These are phyloP conservation scores for Dujonia santamariae DNA, from an alignment of 1,139 yeast genomes.

Conservation along the genomic window DNA sequence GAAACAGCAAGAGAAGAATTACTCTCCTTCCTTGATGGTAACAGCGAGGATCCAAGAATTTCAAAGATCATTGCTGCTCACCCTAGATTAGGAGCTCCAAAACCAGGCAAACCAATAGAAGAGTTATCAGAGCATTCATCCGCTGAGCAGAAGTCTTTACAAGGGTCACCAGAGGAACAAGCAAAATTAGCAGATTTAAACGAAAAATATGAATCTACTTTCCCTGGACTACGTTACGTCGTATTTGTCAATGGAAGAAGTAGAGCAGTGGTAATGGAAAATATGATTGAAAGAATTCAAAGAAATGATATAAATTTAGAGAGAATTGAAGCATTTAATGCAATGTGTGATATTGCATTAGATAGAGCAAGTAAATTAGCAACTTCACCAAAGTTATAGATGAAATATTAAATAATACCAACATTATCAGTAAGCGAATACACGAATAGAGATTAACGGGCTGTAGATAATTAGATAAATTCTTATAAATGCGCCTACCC, in stretches of 20 bases:
- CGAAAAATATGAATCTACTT: constrained; percentile 57
- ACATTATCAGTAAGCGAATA: too few species aligned
- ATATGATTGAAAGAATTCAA: constrained; percentile 61
- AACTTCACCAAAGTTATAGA: constrained; percentile 1
- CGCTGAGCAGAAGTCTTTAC: constrained; percentile 67
- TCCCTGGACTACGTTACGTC: constrained; percentile 86
- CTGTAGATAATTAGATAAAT: too few species aligned
- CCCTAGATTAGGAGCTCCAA: constrained; percentile 78
- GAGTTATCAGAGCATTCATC: constrained; percentile 63
- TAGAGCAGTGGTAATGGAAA: constrained; percentile 59
- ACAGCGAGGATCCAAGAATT: constrained; percentile 29
- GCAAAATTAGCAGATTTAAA: constrained; percentile 51
- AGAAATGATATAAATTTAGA: constrained; percentile 54
- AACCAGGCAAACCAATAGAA: constrained; percentile 22
- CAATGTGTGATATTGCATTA: constrained; percentile 87
- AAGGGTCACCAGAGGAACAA: constrained; percentile 43
- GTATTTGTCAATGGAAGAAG: constrained; percentile 85
- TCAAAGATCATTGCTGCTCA: constrained; percentile 73
- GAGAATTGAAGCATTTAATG: constrained; percentile 63
- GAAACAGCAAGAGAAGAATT: constrained; percentile 44
- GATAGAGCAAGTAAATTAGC: constrained; percentile 65
- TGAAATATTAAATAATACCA: not conserved
- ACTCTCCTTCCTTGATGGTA: constrained; percentile 24
- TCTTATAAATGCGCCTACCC: too few species aligned
- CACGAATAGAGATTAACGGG: too few species aligned